These are phyloP conservation scores for Carnegiea gigantea DNA, from an alignment of 179 eudicot genomes.

Conservation along the genomic window DNA sequence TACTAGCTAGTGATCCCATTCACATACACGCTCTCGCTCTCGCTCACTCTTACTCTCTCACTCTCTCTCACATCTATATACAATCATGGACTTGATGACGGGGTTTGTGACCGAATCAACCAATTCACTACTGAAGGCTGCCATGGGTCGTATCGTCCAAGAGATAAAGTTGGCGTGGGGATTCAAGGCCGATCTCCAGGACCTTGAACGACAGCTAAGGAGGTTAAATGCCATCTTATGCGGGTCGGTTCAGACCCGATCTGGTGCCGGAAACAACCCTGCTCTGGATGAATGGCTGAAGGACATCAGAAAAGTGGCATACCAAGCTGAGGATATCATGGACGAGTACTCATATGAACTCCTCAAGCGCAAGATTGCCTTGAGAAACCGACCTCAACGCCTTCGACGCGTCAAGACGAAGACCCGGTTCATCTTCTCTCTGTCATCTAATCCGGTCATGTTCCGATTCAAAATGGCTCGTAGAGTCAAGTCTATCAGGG, in stretches of 20 bases:
- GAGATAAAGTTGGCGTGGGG: constrained; percentile 10
- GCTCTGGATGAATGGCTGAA: constrained; percentile 22
- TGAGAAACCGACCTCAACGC: no score
- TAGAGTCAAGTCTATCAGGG: constrained; percentile 6
- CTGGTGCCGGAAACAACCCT: neutral
- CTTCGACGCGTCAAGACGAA: neutral
- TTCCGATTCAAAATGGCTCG: constrained; percentile 15
- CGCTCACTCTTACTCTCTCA: no score
- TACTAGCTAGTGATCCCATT: no score
- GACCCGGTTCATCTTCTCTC: neutral
- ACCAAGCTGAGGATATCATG: constrained; percentile 23
- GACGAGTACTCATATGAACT: constrained; percentile 14
- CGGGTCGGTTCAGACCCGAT: neutral
- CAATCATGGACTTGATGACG: neutral
- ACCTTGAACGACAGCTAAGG: neutral
- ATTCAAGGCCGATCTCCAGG: neutral
- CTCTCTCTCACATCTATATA: no score
- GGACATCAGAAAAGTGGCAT: constrained; percentile 12
- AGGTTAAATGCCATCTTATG: neutral
- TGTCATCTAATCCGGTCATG: constrained; percentile 6
- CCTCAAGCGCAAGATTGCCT: neutral
- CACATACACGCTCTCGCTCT: no score
- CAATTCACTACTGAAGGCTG: neutral
- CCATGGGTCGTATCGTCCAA: neutral
- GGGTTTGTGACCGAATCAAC: constrained; percentile 1